phyloP scores from a whole-genome alignment of 2,329 filamentous ascomycete genomes.

The Ustulina deusta region DNA sequence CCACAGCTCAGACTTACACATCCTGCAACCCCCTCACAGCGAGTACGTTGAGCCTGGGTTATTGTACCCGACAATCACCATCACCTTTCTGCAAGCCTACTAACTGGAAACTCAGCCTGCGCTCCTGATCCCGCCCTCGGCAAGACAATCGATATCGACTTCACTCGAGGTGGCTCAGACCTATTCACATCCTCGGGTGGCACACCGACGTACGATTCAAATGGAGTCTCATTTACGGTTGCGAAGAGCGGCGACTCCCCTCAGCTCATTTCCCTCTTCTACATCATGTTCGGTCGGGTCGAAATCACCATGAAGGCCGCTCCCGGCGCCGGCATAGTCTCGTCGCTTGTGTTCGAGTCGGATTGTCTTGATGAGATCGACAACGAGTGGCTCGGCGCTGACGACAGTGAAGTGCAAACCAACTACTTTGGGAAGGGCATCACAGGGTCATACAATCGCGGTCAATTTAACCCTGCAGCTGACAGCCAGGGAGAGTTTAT shows the following conservation, averaged over 20 bases:
- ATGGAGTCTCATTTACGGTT: slow-evolving; percentile 87
- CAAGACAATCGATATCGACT: slow-evolving; percentile 85
- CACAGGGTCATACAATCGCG: slow-evolving; percentile 87
- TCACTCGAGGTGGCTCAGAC: slow-evolving; percentile 80
- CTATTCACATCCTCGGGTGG: slow-evolving; percentile 79
- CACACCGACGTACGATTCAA: slow-evolving; percentile 76
- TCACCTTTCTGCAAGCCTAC: slow-evolving; percentile 27
- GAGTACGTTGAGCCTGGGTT: slow-evolving; percentile 42
- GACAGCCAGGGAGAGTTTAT: slow-evolving; percentile 81
- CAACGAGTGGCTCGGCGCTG: slow-evolving; percentile 92
- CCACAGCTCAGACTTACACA: slow-evolving; percentile 49
- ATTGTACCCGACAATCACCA: neutral
- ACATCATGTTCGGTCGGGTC: slow-evolving; percentile 98
- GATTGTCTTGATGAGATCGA: slow-evolving; percentile 96
- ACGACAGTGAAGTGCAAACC: slow-evolving; percentile 82
- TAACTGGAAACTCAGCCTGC: slow-evolving; percentile 65
- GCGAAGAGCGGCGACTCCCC: slow-evolving; percentile 83
- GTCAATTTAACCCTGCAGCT: slow-evolving; percentile 78
- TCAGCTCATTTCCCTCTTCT: slow-evolving; percentile 89
- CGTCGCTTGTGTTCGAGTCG: slow-evolving; percentile 89
- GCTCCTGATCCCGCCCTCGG: slow-evolving; percentile 83
- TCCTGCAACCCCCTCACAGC: slow-evolving; percentile 49
- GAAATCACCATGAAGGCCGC: slow-evolving; percentile 88
- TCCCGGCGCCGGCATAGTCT: slow-evolving; percentile 91
- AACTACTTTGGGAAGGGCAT: slow-evolving; percentile 98